These are phyloP conservation scores for Thermoascus crustaceus DNA, from an alignment of 2,329 filamentous ascomycete genomes.

Conservation along the genomic window DNA sequence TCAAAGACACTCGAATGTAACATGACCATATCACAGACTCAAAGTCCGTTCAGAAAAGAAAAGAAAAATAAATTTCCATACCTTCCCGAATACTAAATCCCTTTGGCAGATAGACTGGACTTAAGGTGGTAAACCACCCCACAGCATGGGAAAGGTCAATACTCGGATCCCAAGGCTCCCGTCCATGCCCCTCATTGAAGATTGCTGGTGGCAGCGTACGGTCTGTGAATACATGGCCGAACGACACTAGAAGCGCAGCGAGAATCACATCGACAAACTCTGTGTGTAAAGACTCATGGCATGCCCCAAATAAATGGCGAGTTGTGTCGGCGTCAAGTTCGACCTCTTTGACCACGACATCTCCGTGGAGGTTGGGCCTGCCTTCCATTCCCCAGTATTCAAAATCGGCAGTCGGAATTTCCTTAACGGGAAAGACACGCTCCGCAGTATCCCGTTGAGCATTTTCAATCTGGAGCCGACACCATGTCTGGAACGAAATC, in stretches of 20 bases:
- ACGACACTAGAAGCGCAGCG: constrained; percentile 13
- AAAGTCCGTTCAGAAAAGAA: no score
- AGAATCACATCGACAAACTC: constrained; percentile 16
- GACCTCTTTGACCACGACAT: constrained; percentile 4
- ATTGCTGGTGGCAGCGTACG: constrained; percentile 11
- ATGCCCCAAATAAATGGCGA: constrained; percentile 6
- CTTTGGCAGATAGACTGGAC: constrained; percentile 9
- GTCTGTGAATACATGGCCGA: constrained; percentile 11
- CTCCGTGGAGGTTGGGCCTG: constrained; percentile 3
- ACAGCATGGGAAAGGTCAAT: constrained; percentile 15
- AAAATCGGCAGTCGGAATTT: constrained; percentile 46
- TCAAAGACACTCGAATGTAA: no score
- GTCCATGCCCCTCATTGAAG: constrained; percentile 17
- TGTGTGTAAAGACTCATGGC: constrained; percentile 8
- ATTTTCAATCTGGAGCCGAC: constrained; percentile 8
- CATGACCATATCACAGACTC: no score
- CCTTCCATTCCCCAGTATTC: constrained; percentile 27
- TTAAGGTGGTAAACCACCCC: constrained; percentile 18
- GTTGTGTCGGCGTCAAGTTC: constrained; percentile 8
- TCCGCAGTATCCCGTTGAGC: constrained; percentile 1
- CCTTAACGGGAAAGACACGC: neutral
- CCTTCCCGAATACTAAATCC: neutral
- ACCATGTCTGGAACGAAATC: constrained; percentile 10
- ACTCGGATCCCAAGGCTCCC: constrained; percentile 11
- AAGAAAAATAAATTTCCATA: no score